Conservation (phyloP, 306 rosid genomes). For the Begonia masoniana region DNA sequence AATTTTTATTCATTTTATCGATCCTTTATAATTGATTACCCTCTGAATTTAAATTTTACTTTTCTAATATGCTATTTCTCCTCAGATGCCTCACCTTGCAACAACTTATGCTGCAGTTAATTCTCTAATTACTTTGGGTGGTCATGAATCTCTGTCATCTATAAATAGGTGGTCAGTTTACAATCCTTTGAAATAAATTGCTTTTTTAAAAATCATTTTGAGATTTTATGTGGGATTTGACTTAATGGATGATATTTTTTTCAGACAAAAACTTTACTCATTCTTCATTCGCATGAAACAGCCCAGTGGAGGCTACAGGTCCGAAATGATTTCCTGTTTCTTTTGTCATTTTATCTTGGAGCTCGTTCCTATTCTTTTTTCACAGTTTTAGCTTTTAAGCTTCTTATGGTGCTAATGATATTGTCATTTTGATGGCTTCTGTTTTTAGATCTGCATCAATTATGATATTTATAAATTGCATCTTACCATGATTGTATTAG, state of each 20-base stretch:
- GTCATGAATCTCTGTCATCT: slow-evolving; percentile 60
- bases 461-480: no score
- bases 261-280: slow-evolving; percentile 47
- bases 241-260: slow-evolving; percentile 10
- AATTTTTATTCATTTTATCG: slow-evolving; percentile 2
- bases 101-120: slow-evolving; percentile 93
- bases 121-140: slow-evolving; percentile 69
- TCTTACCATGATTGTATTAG: no score
- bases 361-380: not conserved
- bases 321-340: slow-evolving; percentile 7
- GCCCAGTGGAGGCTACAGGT: slow-evolving; percentile 84
- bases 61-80: slow-evolving; percentile 14
- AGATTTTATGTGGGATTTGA: slow-evolving; percentile 14
- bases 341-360: not conserved
- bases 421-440: not conserved
- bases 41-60: no score
- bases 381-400: no score
- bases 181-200: slow-evolving; percentile 10
- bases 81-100: slow-evolving; percentile 92
- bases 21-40: not conserved
- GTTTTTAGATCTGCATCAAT: not conserved
- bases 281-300: slow-evolving; percentile 75
- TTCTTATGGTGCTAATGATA: not conserved
- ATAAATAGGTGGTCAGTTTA: slow-evolving; percentile 81
- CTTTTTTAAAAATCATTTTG: not conserved